Percentiles rank a stretch among this genome's conserved stretches.
Evolutionary conservation across 1,139 yeast species (phyloP).

Genomic region (Yamadazyma jaroonii): DNA sequence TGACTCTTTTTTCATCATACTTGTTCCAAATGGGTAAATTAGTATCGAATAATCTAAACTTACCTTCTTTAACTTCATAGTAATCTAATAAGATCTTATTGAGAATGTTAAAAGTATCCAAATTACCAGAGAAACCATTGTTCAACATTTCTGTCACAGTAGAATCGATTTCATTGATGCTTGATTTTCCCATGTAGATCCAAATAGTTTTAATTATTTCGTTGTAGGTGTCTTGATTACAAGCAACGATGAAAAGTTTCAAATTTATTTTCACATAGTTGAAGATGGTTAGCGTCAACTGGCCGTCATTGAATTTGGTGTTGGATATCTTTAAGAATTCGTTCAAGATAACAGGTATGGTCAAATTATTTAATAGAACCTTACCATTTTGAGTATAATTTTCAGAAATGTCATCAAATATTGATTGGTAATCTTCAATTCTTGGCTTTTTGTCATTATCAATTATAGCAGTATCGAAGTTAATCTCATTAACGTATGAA

Average conservation of each 20-base stretch:
- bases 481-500: not conserved
- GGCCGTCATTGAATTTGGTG: constrained; percentile 33
- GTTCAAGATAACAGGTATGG: constrained; percentile 39
- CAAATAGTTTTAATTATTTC: constrained; percentile 37
- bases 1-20: constrained; percentile 36
- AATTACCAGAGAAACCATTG: constrained; percentile 41
- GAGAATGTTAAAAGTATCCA: constrained; percentile 33
- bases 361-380: constrained; percentile 25
- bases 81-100: constrained; percentile 38
- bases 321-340: constrained; percentile 25
- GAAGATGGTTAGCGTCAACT: constrained; percentile 34
- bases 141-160: constrained; percentile 37
- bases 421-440: constrained; percentile 16
- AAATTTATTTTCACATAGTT: constrained; percentile 34
- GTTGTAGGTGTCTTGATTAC: constrained; percentile 45
- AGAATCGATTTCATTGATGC: constrained; percentile 35
- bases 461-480: constrained; percentile 11
- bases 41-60: constrained; percentile 12
- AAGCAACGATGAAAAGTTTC: constrained; percentile 30
- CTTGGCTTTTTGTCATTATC: constrained; percentile 5
- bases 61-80: constrained; percentile 32
- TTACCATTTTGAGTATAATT: not conserved
- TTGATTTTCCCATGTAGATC: constrained; percentile 38
- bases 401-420: constrained; percentile 11
- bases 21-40: constrained; percentile 32